phyloP scores from a whole-genome alignment of 2,329 filamentous ascomycete species.

The Ceratocystis eucalypticola region DNA sequence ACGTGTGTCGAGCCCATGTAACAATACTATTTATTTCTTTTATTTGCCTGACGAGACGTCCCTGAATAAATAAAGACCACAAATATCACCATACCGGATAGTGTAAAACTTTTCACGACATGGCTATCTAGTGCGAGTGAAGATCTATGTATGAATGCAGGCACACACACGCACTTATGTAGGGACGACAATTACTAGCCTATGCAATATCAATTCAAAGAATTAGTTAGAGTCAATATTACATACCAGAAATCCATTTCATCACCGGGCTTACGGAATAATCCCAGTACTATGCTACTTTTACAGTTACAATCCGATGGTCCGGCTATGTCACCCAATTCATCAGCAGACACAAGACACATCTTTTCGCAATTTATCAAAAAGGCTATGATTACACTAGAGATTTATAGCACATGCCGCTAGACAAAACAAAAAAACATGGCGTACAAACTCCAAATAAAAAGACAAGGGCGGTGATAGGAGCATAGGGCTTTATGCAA shows the following conservation, averaged over 20 bases:
- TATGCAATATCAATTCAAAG: too few relatives aligned
- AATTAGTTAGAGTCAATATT: too few relatives aligned
- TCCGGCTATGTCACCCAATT: not conserved
- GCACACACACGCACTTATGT: too few relatives aligned
- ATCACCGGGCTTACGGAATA: too few relatives aligned
- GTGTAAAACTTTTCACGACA: not conserved
- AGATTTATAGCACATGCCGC: constrained; percentile 8
- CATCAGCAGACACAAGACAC: not conserved
- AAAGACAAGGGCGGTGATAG: not conserved
- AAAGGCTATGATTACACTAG: constrained; percentile 19
- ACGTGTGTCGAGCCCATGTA: not conserved
- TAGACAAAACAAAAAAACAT: constrained; percentile 13
- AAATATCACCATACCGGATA: too few relatives aligned
- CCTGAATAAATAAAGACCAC: too few relatives aligned
- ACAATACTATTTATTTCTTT: not conserved
- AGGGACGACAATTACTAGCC: too few relatives aligned
- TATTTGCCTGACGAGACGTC: not conserved
- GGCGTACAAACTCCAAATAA: constrained; percentile 14
- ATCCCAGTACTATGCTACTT: too few relatives aligned
- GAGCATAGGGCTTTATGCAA: not conserved
- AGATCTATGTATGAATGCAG: too few relatives aligned
- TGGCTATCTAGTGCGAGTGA: not conserved
- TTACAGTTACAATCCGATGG: too few relatives aligned
- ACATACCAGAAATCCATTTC: too few relatives aligned
- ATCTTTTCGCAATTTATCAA: constrained; percentile 3